These are phyloP conservation scores for Ceratocystis alfenasii DNA, from an alignment of 2,329 filamentous ascomycete species.

Conservation along the genomic window DNA sequence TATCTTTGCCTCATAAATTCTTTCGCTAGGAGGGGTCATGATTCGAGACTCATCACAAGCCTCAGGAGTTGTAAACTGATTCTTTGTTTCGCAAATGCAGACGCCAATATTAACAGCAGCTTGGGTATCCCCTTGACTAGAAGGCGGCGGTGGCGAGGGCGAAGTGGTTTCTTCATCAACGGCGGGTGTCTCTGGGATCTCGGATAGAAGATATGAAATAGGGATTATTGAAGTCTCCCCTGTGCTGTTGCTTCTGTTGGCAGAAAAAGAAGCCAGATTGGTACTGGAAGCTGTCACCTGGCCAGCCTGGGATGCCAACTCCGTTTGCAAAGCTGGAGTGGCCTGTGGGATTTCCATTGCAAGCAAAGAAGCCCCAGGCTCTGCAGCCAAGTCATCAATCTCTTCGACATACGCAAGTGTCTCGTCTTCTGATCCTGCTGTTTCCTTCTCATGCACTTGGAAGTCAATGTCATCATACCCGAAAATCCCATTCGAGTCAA, in stretches of 20 bases:
- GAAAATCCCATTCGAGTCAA: neutral
- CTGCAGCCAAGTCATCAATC: neutral
- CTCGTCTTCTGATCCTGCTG: neutral
- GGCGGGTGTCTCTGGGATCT: neutral
- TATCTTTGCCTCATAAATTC: neutral
- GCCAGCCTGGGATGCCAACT: neutral
- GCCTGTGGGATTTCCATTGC: neutral
- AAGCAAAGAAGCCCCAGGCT: too few species aligned
- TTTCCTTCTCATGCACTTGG: neutral
- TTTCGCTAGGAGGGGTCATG: neutral
- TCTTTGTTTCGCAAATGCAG: conserved; percentile 1
- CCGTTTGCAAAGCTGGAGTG: neutral
- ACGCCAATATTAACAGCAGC: too few species aligned
- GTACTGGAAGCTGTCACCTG: too few species aligned
- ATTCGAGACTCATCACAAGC: neutral
- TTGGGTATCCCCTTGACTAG: neutral
- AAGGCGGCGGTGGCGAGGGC: neutral
- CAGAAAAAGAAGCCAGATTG: neutral
- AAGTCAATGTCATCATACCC: neutral
- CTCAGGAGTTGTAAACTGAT: neutral
- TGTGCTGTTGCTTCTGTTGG: neutral
- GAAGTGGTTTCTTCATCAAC: neutral
- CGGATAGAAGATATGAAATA: conserved; percentile 3
- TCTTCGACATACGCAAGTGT: neutral
- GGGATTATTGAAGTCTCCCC: neutral